Evolutionary conservation across 305 asterid species (phyloP), one percentile per base, ranked within the genome.

Genomic region (Fraxinus ornus): DNA sequence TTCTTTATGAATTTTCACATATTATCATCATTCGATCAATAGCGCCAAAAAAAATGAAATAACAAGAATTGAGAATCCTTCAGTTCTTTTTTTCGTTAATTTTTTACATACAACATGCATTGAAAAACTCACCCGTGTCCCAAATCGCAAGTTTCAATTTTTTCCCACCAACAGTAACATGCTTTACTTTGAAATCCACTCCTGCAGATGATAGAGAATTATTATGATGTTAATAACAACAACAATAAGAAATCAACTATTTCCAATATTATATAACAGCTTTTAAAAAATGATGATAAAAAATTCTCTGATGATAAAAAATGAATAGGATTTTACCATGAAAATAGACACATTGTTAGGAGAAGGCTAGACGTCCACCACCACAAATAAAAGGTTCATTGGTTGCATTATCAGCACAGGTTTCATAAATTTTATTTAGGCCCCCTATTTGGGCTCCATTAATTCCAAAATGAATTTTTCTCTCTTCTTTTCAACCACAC

Each of bases 141-240:
- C 99, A 95, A 41, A 95, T 95, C 55, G 99, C 99, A 89, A 95
- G 98, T 93, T 95, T 94, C 95, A 95, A 78, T 79, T 89, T 95
- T 88, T 95, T 94, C 82, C 97, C 99, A 73, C 97, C 98, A 79
- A 89, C 79, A 22, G 94, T 93, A 70, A 93, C 97, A 81, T 92
- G 93, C 86, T 95, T 94, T 79, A 95, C 97, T 90, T 95, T 95
- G 84, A 95, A 95, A 91, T 60, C 47, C 81, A 90, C 93, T 82
- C 93, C 93, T 90, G 84, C 62, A 79, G 37, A 79, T 28, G 47
- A 76, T 33, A 84, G 24, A 76, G 60, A 30, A 70, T 78, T 32
- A 75, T 55, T 55, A n/a, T 55, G 24, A 55, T n/a, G 10, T 55
- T 7, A 84, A 76, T 30, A 26, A 66, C 10, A 60, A 10, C 22